A percentile compares a stretch with the other conserved stretches of the same genome.
Evolutionary conservation across 2,329 filamentous ascomycete species (phyloP).

Genomic region (Alternaria incomplexa): DNA sequence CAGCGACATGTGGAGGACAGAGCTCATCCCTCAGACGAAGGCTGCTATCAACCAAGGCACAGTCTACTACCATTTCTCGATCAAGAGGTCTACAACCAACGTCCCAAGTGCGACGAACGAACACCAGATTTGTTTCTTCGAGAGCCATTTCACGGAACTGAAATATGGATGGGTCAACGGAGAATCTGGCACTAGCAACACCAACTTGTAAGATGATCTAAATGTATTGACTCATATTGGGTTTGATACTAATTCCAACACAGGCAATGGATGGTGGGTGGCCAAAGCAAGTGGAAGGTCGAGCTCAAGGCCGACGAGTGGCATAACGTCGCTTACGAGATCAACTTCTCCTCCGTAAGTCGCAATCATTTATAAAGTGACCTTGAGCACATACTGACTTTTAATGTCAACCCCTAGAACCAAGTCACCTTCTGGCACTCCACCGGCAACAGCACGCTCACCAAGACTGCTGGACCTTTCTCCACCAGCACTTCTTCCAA

Average conservation of each 20-base stretch:
- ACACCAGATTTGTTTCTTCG: conserved; percentile 70
- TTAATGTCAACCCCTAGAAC: conserved; percentile 25
- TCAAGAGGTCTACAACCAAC: conserved; percentile 65
- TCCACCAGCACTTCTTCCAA: conserved; percentile 67
- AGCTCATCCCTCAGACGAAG: conserved; percentile 74
- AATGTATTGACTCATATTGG: no score
- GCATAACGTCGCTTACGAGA: conserved; percentile 79
- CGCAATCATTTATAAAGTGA: background rate
- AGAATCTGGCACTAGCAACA: conserved; percentile 56
- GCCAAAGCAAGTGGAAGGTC: conserved; percentile 67
- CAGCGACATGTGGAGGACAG: conserved; percentile 75
- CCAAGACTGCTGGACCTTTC: conserved; percentile 65
- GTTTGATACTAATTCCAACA: background rate
- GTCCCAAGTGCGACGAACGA: conserved; percentile 67
- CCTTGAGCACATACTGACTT: no score
- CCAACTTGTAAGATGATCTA: conserved; percentile 51
- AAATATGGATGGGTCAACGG: conserved; percentile 69
- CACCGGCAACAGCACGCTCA: conserved; percentile 64
- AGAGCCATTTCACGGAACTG: conserved; percentile 76
- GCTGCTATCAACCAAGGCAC: conserved; percentile 70
- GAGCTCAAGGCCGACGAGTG: conserved; percentile 68
- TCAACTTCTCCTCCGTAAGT: conserved; percentile 64
- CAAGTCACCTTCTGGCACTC: conserved; percentile 75
- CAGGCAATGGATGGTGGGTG: conserved; percentile 67
- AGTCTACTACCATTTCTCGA: conserved; percentile 75